phyloP scores from a whole-genome alignment of 805 yeast genomes.

The Wickerhamiella azymoides region DNA sequence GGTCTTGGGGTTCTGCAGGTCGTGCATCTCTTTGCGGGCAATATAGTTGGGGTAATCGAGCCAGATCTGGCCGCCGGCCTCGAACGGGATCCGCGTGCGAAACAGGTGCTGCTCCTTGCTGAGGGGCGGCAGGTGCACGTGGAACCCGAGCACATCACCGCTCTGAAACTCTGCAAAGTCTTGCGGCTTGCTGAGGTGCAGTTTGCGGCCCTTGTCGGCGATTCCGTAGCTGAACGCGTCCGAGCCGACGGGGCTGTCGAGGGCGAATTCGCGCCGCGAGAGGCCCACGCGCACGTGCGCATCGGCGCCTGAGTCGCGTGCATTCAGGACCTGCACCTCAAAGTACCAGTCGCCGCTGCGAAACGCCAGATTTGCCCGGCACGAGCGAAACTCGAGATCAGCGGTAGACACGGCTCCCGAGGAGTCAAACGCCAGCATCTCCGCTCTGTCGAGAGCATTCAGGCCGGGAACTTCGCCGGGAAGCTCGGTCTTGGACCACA shows the following conservation, averaged over 20 bases:
- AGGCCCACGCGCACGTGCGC: constrained; percentile 72
- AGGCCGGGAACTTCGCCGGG: constrained; percentile 50
- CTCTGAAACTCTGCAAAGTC: constrained; percentile 41
- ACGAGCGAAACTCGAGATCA: constrained; percentile 65
- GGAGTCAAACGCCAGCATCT: constrained; percentile 29
- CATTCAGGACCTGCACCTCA: constrained; percentile 50
- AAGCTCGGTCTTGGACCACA: constrained; percentile 60
- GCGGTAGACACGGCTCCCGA: constrained; percentile 37
- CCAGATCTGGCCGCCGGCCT: constrained; percentile 60
- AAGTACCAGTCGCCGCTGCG: constrained; percentile 70
- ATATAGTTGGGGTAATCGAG: constrained; percentile 79
- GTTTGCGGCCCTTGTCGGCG: constrained; percentile 64
- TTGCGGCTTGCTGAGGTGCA: constrained; percentile 60
- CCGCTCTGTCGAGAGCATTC: constrained; percentile 56
- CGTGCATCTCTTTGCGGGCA: constrained; percentile 56
- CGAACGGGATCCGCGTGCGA: constrained; percentile 79
- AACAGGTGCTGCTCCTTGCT: constrained; percentile 8
- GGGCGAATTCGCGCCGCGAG: constrained; percentile 69
- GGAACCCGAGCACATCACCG: constrained; percentile 76
- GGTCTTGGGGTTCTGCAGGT: constrained; percentile 34
- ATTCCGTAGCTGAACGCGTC: constrained; percentile 91
- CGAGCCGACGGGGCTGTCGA: constrained; percentile 92
- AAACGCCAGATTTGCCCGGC: constrained; percentile 58
- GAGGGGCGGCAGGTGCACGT: constrained; percentile 51
- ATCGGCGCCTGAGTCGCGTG: constrained; percentile 19